Base-by-base conservation (phyloP, 495 filamentous ascomycete species). In the Podospora didyma region DNA sequence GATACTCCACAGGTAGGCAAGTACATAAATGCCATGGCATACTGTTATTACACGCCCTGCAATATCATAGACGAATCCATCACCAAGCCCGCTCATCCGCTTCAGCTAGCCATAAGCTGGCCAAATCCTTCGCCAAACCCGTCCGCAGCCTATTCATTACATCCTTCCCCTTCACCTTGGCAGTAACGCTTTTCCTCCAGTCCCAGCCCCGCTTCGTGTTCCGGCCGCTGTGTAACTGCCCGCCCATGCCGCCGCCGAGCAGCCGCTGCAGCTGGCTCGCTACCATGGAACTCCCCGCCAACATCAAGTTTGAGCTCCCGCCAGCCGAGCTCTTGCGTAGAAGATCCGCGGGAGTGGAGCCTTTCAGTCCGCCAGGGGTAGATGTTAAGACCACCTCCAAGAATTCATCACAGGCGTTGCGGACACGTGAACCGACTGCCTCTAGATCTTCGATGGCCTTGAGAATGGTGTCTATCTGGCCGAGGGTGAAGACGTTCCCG, bases 401-500 rank as follows among this genome's bases (percentile, higher is more conserved):
- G 61, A 88, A 89, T 60, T 87, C 85, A 59, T 88, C 85, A 58
- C 83, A 87, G 39, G 86, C 83, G 1, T 75, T 73, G 61, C 84
- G 87, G 17, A 94, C 83, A n/a, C 85, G 75, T 21, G 79, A 74
- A 4, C 86, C 84, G 24, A 90, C 88, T 6, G 88, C 86, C 68
- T 92, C 79, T 5, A 96, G 79, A 66, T 96, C 89, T 68, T 96
- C 90, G 53, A 91, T 78, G 0, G 89, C 87, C 52, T 87, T 87
- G 49, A 96, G 81, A 17, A 97, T 79, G 51, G 78, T 77, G 62
- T 89, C 86, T 65, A 90, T 84, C 65, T 95, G 87, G 16, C 82
- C 73, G 12, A 86, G 76, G 3, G 70, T 78, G 45, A 89, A 71
- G 14, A 79, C 66, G 4, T 75, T 34, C 6, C 48, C 45, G 4